Evolutionary conservation across 1,284 basidiomycete genomes (phyloP).

Genomic region (Gomphus bonarii): DNA sequence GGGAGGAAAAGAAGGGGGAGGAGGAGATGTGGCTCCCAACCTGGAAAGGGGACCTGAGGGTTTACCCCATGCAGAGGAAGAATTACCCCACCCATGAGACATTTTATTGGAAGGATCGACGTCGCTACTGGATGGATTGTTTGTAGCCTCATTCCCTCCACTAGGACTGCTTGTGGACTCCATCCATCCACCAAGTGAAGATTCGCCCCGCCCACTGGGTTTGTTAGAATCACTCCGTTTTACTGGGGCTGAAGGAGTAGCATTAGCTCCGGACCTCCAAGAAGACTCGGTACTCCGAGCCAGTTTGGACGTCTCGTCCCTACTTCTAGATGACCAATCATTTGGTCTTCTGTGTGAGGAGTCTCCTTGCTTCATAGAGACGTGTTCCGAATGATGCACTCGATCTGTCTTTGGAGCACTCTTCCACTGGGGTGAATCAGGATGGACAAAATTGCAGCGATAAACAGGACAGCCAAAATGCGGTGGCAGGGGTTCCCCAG

Average conservation of each 20-base stretch:
- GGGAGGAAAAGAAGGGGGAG: background rate
- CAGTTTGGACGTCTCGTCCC: background rate
- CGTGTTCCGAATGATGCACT: background rate
- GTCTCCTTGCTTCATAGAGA: background rate
- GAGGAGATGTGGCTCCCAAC: background rate
- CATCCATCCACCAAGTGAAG: background rate
- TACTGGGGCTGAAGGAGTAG: background rate
- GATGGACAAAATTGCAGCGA: background rate
- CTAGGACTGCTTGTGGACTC: background rate
- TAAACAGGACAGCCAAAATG: background rate
- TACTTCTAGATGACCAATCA: background rate
- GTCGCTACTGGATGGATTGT: background rate
- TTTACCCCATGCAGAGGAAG: background rate
- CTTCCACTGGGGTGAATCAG: background rate
- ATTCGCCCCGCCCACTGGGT: background rate
- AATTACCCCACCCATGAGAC: background rate
- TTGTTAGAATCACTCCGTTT: background rate
- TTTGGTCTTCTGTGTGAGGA: background rate
- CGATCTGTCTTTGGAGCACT: background rate
- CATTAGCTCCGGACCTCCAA: background rate
- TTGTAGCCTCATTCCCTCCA: background rate
- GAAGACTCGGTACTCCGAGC: background rate
- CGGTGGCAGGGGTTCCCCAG: background rate
- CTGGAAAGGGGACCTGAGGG: background rate
- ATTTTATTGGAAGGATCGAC: background rate